Conservation (phyloP, 768 basidiomycete genomes). For the Glaciozyma antarctica region DNA sequence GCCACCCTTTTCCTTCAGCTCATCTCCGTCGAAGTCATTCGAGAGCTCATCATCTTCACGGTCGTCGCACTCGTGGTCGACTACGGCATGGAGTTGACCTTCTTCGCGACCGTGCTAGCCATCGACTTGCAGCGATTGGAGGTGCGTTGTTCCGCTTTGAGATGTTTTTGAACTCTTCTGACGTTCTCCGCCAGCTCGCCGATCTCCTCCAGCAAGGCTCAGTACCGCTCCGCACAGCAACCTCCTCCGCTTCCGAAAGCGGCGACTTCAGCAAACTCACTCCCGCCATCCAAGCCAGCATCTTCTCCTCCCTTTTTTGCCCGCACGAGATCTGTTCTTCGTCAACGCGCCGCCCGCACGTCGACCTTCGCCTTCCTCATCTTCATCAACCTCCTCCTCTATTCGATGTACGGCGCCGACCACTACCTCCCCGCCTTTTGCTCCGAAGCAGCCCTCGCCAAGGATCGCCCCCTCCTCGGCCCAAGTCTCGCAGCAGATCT, state of each 20-base stretch:
- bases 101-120: slow-evolving; percentile 86
- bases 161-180: neutral
- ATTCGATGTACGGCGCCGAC: slow-evolving; percentile 27
- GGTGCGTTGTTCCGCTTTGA: slow-evolving; percentile 42
- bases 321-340: neutral
- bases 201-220: slow-evolving; percentile 68
- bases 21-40: slow-evolving; percentile 50
- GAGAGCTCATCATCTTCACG: slow-evolving; percentile 87
- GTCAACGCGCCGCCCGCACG: slow-evolving; percentile 22
- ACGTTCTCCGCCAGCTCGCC: slow-evolving; percentile 51
- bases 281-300: neutral
- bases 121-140: slow-evolving; percentile 93
- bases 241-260: neutral
- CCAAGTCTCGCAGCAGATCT: slow-evolving; percentile 17
- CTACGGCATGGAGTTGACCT: slow-evolving; percentile 93
- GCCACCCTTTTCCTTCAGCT: slow-evolving; percentile 65
- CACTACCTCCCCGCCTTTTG: slow-evolving; percentile 33
- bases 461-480: slow-evolving; percentile 25
- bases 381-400: slow-evolving; percentile 22
- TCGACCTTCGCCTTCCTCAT: slow-evolving; percentile 25
- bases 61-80: slow-evolving; percentile 90
- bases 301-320: neutral
- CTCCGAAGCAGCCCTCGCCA: slow-evolving; percentile 26
- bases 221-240: slow-evolving; percentile 36
- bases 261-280: neutral